Evolutionary conservation across 176 grass and related monocot species (phyloP), one percentile per base, ranked within the genome.

Genomic region (Musa schizocarpa): DNA sequence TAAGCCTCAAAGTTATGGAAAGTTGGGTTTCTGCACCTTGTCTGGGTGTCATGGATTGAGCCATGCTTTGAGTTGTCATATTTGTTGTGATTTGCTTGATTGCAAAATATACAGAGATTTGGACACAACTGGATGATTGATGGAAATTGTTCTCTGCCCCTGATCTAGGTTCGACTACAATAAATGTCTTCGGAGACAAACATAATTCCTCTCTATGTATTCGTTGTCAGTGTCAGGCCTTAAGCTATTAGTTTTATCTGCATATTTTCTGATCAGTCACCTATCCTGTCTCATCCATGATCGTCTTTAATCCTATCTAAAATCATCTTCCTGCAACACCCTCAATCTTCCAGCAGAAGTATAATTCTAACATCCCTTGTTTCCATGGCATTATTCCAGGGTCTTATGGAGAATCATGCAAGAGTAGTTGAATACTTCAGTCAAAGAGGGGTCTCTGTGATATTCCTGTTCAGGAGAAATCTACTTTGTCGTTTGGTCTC

Each of bases 401-500:
- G 95, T 76, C 81, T 99, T 50, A 71, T 99, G 80, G 82, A 91
- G 54, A 27, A 95, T 72, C 88, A 89, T 81, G 3, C 71, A 76
- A 85, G 87, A 77, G 84, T 99, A 61, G 66, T 61, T 58, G 74
- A 87, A 72, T 99, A 99, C 82, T 99, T 99, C 83, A 88, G 87
- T 64, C 66, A 51, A 83, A 99, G 81, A 63, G 86, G 96, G 25
- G 91, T 94, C 12, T 94, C 88, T 79, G 76, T 65, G 71, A 95
- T 99, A 74, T 99, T 99, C 54, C 96, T 94, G 43, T 88, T 99
- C 76, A 84, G 91, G 86, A 99, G 96, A 81, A 92, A 95, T 69
- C 84, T 87, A 77, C 85, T 99, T 25, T 82, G 78, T 63, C 82
- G 88, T 50, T 63, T 92, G 65, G 85, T 99, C 53, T 99, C 96